Conservation (phyloP, 2,329 filamentous ascomycete species). For the Blastomyces silverae region DNA sequence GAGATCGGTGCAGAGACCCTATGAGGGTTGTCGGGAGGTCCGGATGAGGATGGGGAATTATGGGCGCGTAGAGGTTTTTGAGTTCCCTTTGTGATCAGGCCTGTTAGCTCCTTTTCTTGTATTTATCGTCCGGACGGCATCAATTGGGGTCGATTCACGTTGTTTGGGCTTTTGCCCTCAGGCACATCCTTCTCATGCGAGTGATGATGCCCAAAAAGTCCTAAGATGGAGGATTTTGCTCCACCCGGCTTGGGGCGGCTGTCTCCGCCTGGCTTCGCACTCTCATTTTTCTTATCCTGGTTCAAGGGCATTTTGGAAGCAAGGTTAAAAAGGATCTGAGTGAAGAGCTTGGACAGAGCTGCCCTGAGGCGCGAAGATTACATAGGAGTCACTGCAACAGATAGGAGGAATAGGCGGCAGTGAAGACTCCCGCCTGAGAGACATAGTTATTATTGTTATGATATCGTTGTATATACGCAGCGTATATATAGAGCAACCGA, state of each 20-base stretch:
- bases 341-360: not conserved
- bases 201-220: conserved; percentile 6
- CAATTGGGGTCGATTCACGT: conserved; percentile 6
- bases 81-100: conserved; percentile 1
- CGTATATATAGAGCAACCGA: not conserved
- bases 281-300: not conserved
- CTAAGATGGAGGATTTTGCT: not conserved
- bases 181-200: not conserved
- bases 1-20: not conserved
- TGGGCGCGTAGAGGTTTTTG: not conserved
- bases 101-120: conserved; percentile 7
- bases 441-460: not conserved
- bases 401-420: not conserved
- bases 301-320: not conserved
- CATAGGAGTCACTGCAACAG: not conserved
- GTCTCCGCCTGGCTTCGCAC: not conserved
- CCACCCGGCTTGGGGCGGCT: not conserved
- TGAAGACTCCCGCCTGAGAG: not conserved
- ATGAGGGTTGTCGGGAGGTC: not conserved
- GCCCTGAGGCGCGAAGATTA: not conserved
- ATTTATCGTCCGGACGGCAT: not conserved
- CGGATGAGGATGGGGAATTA: not conserved
- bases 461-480: not conserved
- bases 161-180: not conserved
- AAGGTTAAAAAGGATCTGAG: not conserved